Percentiles rank a stretch among this genome's conserved stretches.
These are phyloP conservation scores for Ogataea philodendri DNA, from an alignment of 805 yeast genomes.

Conservation along the genomic window DNA sequence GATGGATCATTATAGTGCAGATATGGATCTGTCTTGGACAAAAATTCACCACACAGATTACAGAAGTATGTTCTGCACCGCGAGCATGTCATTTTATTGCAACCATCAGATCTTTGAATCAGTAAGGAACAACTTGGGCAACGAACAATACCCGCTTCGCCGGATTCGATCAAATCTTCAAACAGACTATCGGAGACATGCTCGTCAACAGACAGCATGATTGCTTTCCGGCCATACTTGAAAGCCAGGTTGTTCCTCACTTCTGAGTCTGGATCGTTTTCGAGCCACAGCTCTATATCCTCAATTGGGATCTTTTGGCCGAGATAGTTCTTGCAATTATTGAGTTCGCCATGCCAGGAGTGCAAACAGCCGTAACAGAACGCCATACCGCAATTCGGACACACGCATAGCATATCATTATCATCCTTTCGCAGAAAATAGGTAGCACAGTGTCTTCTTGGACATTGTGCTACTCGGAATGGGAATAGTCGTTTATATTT, in stretches of 20 bases:
- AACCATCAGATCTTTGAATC: slow-evolving; percentile 58
- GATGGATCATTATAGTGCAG: slow-evolving; percentile 45
- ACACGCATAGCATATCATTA: slow-evolving; percentile 46
- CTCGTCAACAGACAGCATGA: slow-evolving; percentile 43
- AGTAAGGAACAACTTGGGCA: slow-evolving; percentile 54
- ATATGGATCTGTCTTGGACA: slow-evolving; percentile 46
- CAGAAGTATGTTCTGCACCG: slow-evolving; percentile 51
- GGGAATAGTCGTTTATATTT: slow-evolving; percentile 46
- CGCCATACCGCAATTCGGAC: slow-evolving; percentile 49
- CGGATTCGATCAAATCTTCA: slow-evolving; percentile 41
- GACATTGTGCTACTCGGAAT: slow-evolving; percentile 48
- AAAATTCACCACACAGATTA: slow-evolving; percentile 47
- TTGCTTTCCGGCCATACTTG: slow-evolving; percentile 44
- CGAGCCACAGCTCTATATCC: slow-evolving; percentile 37
- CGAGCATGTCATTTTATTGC: slow-evolving; percentile 60
- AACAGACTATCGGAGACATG: slow-evolving; percentile 47
- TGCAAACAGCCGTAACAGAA: slow-evolving; percentile 56
- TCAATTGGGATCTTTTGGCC: slow-evolving; percentile 36
- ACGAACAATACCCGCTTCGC: slow-evolving; percentile 40
- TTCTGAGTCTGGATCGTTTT: slow-evolving; percentile 36
- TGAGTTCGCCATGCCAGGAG: slow-evolving; percentile 59
- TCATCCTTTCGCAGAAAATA: slow-evolving; percentile 48
- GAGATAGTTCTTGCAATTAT: slow-evolving; percentile 41
- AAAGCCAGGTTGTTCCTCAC: slow-evolving; percentile 28
- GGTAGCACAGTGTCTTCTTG: slow-evolving; percentile 42